Base-by-base conservation (phyloP, 169 alveolate genomes). In the Plasmodium knowlesi region DNA sequence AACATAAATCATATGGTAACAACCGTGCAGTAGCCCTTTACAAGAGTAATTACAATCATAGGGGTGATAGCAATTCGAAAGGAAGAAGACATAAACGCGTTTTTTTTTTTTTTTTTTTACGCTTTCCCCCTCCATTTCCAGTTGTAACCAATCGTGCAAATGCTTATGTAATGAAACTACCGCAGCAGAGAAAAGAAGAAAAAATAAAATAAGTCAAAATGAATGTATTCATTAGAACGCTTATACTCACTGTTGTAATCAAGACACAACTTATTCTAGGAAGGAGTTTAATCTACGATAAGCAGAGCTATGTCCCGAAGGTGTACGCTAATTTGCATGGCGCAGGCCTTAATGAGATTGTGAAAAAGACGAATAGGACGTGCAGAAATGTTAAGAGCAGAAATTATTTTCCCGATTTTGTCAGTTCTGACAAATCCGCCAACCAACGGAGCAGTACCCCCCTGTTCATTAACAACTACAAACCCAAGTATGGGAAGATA, bases 391-490 rank as follows among this genome's bases (percentile, higher is more conserved):
- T 37, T 54, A 67, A 43, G 22, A 61, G 30, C n/a, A 61, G 22
- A 81, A 53, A 79, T 54, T 50, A 50, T 50, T 12, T 50, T 50
- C 61, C 61, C 61, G 61, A 50, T 50, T 14, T 50, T 50, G 5
- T 8, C 61, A 57, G 25, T 19, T 39, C 12, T 50, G 5, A 5
- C 61, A 57, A 19, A 9, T 39, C 12, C 53, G 39, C 19, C 54
- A 43, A 74, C 4, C 16, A 14, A 28, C 5, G 30, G 10, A 73
- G 61, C 57, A 73, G 78, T 12, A 9, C 43, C 8, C 12, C 82
- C 25, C 84, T 84, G 50, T 84, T 84, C 78, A 57, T 88, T 54
- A 57, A 78, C 71, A 88, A 88, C 82, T 88, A 88, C 82, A 50
- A 88, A 79, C 82, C 89, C 10, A 79, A 37, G 46, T 88, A 88